These are phyloP conservation scores for Tagetes patula DNA, from an alignment of 129 eudicot species.

Conservation along the genomic window DNA sequence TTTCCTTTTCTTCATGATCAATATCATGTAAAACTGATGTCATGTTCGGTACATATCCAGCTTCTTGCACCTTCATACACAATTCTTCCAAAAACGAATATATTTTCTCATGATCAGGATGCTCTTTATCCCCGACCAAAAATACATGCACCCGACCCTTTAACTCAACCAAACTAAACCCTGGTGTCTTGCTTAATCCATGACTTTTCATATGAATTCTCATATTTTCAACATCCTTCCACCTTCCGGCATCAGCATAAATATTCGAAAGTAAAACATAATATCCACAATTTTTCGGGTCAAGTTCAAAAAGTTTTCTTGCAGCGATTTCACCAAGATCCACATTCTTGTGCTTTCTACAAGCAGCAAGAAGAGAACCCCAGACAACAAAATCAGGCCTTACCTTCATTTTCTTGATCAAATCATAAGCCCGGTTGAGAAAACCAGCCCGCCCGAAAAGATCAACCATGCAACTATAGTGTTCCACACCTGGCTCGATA, in stretches of 20 bases:
- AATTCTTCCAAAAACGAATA: slow-evolving; percentile 47
- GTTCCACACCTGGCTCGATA: slow-evolving; percentile 52
- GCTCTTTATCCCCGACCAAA: slow-evolving; percentile 66
- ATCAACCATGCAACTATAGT: slow-evolving; percentile 66
- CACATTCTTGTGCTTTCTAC: slow-evolving; percentile 54
- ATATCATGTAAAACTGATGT: slow-evolving; percentile 60
- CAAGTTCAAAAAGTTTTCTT: slow-evolving; percentile 50
- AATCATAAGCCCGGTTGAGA: slow-evolving; percentile 39
- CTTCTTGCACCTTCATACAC: slow-evolving; percentile 48
- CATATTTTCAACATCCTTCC: slow-evolving; percentile 64
- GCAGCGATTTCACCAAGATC: slow-evolving; percentile 62
- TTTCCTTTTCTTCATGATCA: slow-evolving; percentile 63
- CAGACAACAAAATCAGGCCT: slow-evolving; percentile 55
- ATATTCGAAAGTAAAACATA: slow-evolving; percentile 61
- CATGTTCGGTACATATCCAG: slow-evolving; percentile 55
- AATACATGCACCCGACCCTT: slow-evolving; percentile 57
- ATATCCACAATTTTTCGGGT: slow-evolving; percentile 57
- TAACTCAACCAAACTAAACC: slow-evolving; percentile 58
- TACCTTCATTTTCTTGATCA: slow-evolving; percentile 49
- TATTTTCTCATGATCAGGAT: slow-evolving; percentile 50
- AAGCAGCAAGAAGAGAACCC: slow-evolving; percentile 61
- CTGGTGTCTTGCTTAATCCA: slow-evolving; percentile 54
- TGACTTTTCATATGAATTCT: slow-evolving; percentile 44
- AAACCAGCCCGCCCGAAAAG: slow-evolving; percentile 55
- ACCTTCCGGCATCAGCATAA: slow-evolving; percentile 69